Conservation (phyloP, 495 filamentous ascomycete genomes). For the Neurospora tetraspora region DNA sequence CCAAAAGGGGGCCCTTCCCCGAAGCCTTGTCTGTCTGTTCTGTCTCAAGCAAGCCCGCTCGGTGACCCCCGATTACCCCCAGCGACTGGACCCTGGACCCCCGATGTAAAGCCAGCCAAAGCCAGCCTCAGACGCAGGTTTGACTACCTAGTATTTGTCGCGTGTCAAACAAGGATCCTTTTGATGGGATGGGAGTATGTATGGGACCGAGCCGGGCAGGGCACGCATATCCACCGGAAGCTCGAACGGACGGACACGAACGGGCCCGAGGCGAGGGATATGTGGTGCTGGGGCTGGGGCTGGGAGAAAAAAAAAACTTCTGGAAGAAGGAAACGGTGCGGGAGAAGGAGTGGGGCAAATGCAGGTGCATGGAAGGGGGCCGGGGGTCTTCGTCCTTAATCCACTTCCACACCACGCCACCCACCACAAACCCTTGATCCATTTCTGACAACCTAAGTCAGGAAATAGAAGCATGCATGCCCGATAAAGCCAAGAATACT, state of each 20-base stretch:
- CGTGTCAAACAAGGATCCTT: not conserved
- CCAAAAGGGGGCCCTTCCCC: not conserved
- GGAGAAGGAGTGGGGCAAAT: not conserved
- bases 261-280: no score
- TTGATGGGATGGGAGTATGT: no score
- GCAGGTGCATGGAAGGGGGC: not conserved
- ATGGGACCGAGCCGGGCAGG: not conserved
- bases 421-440: not conserved
- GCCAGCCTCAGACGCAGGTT: not conserved
- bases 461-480: not conserved
- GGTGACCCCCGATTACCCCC: not conserved
- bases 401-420: not conserved
- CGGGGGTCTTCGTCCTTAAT: not conserved
- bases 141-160: not conserved
- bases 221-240: no score
- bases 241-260: no score
- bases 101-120: not conserved
- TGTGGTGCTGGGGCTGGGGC: no score
- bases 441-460: not conserved
- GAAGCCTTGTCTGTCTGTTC: not conserved
- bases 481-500: not conserved
- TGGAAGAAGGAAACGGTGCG: not conserved
- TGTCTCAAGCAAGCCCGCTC: not conserved
- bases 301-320: not conserved
- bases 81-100: not conserved